These are phyloP conservation scores for Pseudozyma tsukubaensis DNA, from an alignment of 1,284 basidiomycete genomes.

Conservation along the genomic window DNA sequence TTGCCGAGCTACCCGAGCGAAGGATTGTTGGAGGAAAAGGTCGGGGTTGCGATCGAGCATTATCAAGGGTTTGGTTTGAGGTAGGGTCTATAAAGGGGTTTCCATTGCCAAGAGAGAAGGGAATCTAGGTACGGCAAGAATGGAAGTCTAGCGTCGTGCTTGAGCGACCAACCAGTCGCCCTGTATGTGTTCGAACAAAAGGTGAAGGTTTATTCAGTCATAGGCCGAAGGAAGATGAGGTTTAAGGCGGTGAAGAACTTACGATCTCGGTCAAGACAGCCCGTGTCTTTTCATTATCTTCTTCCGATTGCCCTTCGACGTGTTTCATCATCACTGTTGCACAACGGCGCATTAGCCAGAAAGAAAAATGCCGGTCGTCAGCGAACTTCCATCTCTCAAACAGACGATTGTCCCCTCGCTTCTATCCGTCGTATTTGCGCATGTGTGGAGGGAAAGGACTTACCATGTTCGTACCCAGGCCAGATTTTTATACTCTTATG, in stretches of 20 bases:
- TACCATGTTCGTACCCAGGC: slow-evolving; percentile 72
- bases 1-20: slow-evolving; percentile 40
- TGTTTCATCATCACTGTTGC: slow-evolving; percentile 67
- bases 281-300: slow-evolving; percentile 54
- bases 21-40: slow-evolving; percentile 30
- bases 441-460: not conserved
- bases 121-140: not conserved
- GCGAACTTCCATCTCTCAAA: too few species aligned
- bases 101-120: slow-evolving; percentile 5
- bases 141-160: slow-evolving; percentile 27
- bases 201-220: not conserved
- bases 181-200: not conserved
- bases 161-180: slow-evolving; percentile 44
- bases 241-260: slow-evolving; percentile 1
- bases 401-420: not conserved
- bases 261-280: slow-evolving; percentile 58
- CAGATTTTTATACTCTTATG: slow-evolving; percentile 71
- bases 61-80: slow-evolving; percentile 55
- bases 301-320: slow-evolving; percentile 61
- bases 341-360: not conserved
- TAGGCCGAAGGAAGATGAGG: not conserved
- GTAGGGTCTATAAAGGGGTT: not conserved
- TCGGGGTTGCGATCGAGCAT: slow-evolving; percentile 52
- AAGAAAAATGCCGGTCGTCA: too few species aligned
- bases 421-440: too few species aligned